Percentiles rank a stretch among this genome's conserved stretches.
These are phyloP conservation scores for Tuber indicum DNA, from an alignment of 495 filamentous ascomycete species.

Conservation along the genomic window DNA sequence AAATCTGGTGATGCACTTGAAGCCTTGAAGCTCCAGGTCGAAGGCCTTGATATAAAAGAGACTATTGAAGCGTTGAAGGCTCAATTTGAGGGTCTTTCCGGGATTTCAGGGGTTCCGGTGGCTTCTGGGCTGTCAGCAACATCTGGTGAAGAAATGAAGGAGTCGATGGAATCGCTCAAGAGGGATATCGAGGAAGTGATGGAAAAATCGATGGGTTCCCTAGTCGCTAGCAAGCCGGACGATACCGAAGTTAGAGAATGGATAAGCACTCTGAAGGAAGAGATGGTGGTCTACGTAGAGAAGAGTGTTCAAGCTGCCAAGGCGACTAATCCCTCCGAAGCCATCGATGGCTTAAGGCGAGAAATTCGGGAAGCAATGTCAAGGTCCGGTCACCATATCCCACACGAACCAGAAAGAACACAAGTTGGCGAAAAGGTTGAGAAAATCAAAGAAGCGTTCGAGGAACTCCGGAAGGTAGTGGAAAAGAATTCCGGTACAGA, in stretches of 20 bases:
- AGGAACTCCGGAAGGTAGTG: slow-evolving; percentile 59
- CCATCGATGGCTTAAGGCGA: slow-evolving; percentile 24
- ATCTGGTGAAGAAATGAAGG: slow-evolving; percentile 32
- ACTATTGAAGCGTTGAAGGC: slow-evolving; percentile 27
- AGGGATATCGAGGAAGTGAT: slow-evolving; percentile 29
- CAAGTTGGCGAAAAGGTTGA: slow-evolving; percentile 33
- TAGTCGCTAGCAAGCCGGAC: slow-evolving; percentile 23
- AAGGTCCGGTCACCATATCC: slow-evolving; percentile 27
- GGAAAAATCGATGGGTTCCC: slow-evolving; percentile 25
- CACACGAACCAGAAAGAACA: slow-evolving; percentile 27
- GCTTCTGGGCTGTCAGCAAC: background rate
- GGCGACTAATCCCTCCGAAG: slow-evolving; percentile 13
- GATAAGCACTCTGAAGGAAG: slow-evolving; percentile 18
- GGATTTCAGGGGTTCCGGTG: slow-evolving; percentile 20
- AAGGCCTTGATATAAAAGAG: slow-evolving; percentile 27
- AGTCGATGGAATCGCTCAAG: slow-evolving; percentile 32
- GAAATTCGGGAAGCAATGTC: slow-evolving; percentile 29
- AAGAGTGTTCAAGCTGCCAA: slow-evolving; percentile 23
- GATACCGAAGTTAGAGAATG: slow-evolving; percentile 20
- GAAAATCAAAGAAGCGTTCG: slow-evolving; percentile 50
- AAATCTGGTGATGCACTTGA: slow-evolving; percentile 21
- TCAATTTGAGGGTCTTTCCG: slow-evolving; percentile 30
- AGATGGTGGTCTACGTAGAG: slow-evolving; percentile 27
- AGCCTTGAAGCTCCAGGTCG: slow-evolving; percentile 23
- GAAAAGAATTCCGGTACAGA: slow-evolving; percentile 43